These are phyloP conservation scores for Penicillium digitatum DNA, from an alignment of 2,329 filamentous ascomycete species.

Conservation along the genomic window DNA sequence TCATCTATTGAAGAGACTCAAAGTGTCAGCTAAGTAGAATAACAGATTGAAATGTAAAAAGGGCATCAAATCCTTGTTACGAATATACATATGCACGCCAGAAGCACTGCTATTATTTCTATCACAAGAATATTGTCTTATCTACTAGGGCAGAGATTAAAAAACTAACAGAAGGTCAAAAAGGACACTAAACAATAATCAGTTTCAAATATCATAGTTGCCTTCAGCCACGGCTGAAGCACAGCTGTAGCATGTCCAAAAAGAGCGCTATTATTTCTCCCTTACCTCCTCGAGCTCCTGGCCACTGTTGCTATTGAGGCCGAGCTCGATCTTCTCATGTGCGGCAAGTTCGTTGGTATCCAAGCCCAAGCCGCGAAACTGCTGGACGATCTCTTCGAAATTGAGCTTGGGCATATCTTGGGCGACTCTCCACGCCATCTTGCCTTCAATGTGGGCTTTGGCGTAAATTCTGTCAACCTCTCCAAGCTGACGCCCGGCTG, in stretches of 20 bases:
- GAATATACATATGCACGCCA: background rate
- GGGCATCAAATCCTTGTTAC: background rate
- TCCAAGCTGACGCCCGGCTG: conserved; percentile 41
- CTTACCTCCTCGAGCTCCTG: conserved; percentile 8
- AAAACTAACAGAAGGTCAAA: background rate
- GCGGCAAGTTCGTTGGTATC: conserved; percentile 2
- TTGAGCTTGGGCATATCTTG: conserved; percentile 30
- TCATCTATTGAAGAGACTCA: background rate
- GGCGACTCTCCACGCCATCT: conserved; percentile 27
- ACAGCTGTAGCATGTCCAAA: background rate
- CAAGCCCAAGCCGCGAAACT: conserved; percentile 25
- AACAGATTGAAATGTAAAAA: background rate
- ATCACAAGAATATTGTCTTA: background rate
- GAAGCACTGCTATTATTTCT: background rate
- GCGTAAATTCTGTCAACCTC: conserved; percentile 25
- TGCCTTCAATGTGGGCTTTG: conserved; percentile 16
- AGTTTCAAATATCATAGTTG: background rate
- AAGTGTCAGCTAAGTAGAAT: background rate
- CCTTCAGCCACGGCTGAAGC: background rate
- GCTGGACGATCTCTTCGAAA: conserved; percentile 24
- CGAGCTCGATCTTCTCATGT: conserved; percentile 22
- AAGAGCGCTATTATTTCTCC: conserved; percentile 2
- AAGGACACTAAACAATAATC: background rate
- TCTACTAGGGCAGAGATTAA: background rate
- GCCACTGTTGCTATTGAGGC: conserved; percentile 17